A percentile compares a stretch with the other conserved stretches of the same genome.
These are phyloP conservation scores for Lentinula detonsa DNA, from an alignment of 768 basidiomycete genomes.

Conservation along the genomic window DNA sequence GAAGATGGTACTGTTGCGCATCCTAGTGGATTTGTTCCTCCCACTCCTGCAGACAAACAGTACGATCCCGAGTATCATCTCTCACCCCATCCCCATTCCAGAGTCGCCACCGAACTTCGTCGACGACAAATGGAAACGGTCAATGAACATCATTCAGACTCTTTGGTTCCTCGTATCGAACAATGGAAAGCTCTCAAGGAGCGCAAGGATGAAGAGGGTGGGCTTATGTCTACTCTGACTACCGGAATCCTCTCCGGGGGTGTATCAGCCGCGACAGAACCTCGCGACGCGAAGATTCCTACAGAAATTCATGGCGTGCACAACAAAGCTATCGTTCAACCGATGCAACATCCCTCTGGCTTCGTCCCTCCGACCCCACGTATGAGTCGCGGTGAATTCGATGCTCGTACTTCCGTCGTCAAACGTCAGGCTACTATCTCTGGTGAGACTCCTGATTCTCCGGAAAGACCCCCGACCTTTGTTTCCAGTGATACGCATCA, in stretches of 20 bases:
- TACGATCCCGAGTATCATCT: conserved; percentile 12
- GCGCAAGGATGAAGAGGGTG: conserved; percentile 15
- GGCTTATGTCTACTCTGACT: conserved; percentile 19
- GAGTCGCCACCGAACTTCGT: conserved; percentile 3
- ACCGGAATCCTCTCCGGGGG: conserved; percentile 18
- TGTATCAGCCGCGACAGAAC: conserved; percentile 16
- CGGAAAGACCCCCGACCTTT: conserved; percentile 2
- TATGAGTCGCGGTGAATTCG: conserved; percentile 10
- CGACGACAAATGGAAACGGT: neutral
- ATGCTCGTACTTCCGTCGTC: conserved; percentile 6
- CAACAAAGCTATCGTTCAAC: conserved; percentile 2
- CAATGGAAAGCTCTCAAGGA: conserved; percentile 9
- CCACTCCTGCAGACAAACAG: conserved; percentile 33
- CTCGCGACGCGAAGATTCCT: conserved; percentile 20
- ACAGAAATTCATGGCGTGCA: conserved; percentile 16
- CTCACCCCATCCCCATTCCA: conserved; percentile 1
- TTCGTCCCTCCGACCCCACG: conserved; percentile 21
- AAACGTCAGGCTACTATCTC: neutral
- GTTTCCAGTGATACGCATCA: neutral
- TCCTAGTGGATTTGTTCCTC: conserved; percentile 37
- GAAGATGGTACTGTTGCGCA: conserved; percentile 32
- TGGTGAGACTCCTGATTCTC: neutral
- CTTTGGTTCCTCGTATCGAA: conserved; percentile 1
- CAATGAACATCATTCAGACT: conserved; percentile 7
- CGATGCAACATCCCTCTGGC: conserved; percentile 8